Percentiles rank a stretch among this genome's conserved stretches.
phyloP scores from a whole-genome alignment of 129 eudicot species.

The Flaveria bidentis region DNA sequence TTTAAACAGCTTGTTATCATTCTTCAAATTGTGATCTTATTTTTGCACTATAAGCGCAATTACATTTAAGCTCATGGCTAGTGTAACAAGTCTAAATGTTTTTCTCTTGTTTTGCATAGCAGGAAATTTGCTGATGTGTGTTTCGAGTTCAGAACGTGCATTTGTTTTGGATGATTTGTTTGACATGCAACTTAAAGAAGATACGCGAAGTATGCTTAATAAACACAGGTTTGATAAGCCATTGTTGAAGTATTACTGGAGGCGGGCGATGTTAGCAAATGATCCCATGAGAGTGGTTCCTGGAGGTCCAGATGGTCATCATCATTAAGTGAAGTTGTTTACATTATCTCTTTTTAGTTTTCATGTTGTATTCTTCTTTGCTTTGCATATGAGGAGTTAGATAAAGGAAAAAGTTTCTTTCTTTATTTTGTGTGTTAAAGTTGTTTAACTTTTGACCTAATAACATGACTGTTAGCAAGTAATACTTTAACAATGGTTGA shows the following conservation, averaged over 20 bases:
- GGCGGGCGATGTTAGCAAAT: constrained; percentile 44
- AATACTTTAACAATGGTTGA: constrained; percentile 39
- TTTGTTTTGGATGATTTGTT: constrained; percentile 23
- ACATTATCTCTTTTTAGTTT: constrained; percentile 5
- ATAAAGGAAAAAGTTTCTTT: constrained; percentile 17
- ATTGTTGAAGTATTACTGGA: constrained; percentile 41
- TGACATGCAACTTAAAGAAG: constrained; percentile 29
- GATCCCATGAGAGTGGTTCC: constrained; percentile 42
- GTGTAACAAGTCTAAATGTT: constrained; percentile 13
- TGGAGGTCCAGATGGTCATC: constrained; percentile 59
- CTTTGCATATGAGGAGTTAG: constrained; percentile 11
- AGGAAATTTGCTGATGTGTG: constrained; percentile 27
- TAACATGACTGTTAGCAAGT: background rate
- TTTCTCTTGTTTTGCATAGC: constrained; percentile 26
- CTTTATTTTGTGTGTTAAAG: constrained; percentile 13
- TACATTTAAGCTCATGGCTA: constrained; percentile 28
- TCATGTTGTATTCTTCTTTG: constrained; percentile 12
- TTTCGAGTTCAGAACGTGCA: constrained; percentile 26
- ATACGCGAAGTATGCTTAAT: constrained; percentile 26
- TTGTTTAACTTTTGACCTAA: constrained; percentile 16
- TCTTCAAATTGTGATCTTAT: constrained; percentile 1
- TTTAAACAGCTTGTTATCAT: constrained; percentile 15
- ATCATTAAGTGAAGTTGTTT: constrained; percentile 40
- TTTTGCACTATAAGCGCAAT: background rate
- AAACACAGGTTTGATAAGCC: constrained; percentile 43